phyloP scores from a whole-genome alignment of 257 asterid species.

The Forsythia viridissima region DNA sequence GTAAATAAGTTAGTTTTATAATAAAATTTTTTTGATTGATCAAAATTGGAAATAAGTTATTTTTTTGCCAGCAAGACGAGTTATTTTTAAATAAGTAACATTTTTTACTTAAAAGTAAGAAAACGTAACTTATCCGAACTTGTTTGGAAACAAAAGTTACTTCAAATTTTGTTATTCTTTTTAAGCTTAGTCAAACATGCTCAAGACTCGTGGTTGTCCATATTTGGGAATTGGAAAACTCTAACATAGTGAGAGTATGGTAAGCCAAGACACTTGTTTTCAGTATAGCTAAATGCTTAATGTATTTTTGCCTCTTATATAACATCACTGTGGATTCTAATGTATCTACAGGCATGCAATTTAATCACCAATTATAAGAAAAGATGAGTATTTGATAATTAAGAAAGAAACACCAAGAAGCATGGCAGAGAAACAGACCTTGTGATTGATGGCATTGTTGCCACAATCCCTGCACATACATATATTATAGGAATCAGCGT shows the following conservation, averaged over 20 bases:
- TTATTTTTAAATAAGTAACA: too few species aligned
- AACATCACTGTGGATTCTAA: background rate
- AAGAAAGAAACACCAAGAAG: background rate
- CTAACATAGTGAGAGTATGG: background rate
- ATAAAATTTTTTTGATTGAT: background rate
- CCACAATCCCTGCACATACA: slow-evolving; percentile 77
- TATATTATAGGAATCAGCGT: slow-evolving; percentile 87
- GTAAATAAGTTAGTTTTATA: too few species aligned
- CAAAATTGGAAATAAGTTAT: background rate
- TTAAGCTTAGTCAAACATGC: background rate
- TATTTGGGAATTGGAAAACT: background rate
- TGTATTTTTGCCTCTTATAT: background rate
- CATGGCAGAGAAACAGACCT: slow-evolving; percentile 44
- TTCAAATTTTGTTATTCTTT: background rate
- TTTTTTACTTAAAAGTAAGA: background rate
- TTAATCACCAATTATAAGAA: background rate
- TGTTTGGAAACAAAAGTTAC: too few species aligned
- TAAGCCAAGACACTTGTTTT: background rate
- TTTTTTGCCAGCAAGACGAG: background rate
- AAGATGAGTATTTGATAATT: background rate
- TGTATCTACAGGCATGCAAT: background rate
- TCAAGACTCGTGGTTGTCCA: background rate
- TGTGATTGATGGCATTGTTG: slow-evolving; percentile 92
- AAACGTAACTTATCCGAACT: background rate
- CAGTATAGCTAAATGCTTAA: background rate